Percentiles rank a stretch among this genome's conserved stretches.
These are phyloP conservation scores for Kingdonia uniflora DNA, from an alignment of 164 flowering plant genomes.

Conservation along the genomic window DNA sequence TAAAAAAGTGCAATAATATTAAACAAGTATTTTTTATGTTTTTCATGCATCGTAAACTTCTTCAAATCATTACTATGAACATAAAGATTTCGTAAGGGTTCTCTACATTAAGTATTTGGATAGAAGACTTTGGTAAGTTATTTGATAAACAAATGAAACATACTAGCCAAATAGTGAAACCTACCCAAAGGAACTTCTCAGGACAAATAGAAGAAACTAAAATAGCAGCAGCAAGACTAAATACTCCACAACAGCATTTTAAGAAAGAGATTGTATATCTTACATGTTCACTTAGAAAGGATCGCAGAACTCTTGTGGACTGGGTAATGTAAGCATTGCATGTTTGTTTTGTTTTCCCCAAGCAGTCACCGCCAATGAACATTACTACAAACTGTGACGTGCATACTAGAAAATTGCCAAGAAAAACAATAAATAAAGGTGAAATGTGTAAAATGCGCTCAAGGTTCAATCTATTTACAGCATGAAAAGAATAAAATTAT, in stretches of 20 bases:
- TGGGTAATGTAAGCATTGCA: constrained; percentile 81
- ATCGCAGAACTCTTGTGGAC: constrained; percentile 79
- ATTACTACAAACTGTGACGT: constrained; percentile 79
- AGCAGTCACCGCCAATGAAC: constrained; percentile 41
- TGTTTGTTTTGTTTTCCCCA: constrained; percentile 23
- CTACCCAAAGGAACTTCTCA: not conserved
- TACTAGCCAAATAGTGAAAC: not conserved
- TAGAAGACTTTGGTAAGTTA: too few species aligned
- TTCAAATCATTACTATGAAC: too few species aligned
- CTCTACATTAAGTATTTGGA: too few species aligned
- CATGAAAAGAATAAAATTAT: not conserved
- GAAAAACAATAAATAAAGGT: not conserved
- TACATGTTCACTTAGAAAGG: constrained; percentile 75
- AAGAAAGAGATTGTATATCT: too few species aligned
- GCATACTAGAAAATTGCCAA: constrained; percentile 43
- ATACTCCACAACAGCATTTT: not conserved
- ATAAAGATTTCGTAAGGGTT: too few species aligned
- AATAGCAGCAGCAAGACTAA: not conserved
- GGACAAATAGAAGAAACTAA: not conserved
- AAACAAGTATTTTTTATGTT: too few species aligned
- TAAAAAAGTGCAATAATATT: too few species aligned
- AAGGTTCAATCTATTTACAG: too few species aligned
- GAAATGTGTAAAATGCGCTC: too few species aligned
- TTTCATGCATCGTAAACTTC: too few species aligned
- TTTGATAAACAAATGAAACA: not conserved